phyloP scores from a whole-genome alignment of 192 early-diverging fungal species.

The Backusella liffmaniae region DNA sequence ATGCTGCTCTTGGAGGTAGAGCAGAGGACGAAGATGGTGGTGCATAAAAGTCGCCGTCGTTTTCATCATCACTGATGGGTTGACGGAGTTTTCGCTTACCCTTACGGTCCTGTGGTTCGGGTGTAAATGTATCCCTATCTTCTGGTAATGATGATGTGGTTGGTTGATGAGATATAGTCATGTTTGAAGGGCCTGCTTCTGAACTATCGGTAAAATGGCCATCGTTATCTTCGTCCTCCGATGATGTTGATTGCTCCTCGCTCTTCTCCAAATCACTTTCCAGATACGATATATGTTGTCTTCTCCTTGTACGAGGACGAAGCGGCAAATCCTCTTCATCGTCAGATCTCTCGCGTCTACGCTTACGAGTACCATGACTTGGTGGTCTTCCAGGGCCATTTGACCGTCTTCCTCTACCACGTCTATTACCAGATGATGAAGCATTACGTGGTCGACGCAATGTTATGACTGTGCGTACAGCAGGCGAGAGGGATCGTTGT shows the following conservation, averaged over 20 bases:
- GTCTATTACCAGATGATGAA: conserved; percentile 34
- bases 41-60: neutral
- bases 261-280: conserved; percentile 24
- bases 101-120: conserved; percentile 11
- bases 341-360: conserved; percentile 7
- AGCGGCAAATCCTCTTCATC: conserved; percentile 29
- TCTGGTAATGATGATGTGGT: neutral
- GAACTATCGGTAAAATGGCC: conserved; percentile 12
- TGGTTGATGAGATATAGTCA: neutral
- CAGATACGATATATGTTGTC: conserved; percentile 10
- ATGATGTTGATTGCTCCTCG: neutral
- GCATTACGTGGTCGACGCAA: conserved; percentile 16
- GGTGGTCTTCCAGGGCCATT: conserved; percentile 24
- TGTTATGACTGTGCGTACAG: neutral
- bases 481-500: conserved; percentile 11
- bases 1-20: neutral
- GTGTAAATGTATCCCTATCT: neutral
- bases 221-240: neutral
- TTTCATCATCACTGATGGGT: conserved; percentile 12
- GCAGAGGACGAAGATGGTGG: neutral
- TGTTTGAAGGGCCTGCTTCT: conserved; percentile 4
- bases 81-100: conserved; percentile 22
- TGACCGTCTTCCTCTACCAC: conserved; percentile 20
- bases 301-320: conserved; percentile 14
- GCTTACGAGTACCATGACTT: conserved; percentile 36